phyloP scores from a whole-genome alignment of 2,329 filamentous ascomycete genomes.

The Verticillium albo-atrum region DNA sequence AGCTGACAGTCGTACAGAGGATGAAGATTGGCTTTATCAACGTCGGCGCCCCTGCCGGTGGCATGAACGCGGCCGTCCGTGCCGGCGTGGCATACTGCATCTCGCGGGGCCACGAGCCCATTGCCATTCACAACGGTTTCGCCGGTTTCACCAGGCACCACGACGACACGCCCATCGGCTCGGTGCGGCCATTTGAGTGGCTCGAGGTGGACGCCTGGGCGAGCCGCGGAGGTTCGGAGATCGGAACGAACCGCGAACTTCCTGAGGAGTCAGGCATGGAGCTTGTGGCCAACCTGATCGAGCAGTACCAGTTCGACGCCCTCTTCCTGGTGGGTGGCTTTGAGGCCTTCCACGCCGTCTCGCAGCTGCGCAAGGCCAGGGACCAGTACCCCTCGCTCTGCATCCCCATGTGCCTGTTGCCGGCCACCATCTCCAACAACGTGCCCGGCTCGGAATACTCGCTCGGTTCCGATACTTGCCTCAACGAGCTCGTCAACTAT shows the following conservation, averaged over 20 bases:
- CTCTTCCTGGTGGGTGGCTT: constrained; percentile 93
- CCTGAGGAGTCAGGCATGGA: constrained; percentile 82
- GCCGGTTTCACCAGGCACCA: constrained; percentile 91
- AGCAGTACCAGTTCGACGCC: constrained; percentile 83
- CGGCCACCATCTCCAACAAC: constrained; percentile 98
- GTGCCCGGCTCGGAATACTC: constrained; percentile 97
- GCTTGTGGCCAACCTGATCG: constrained; percentile 75
- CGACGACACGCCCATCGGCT: constrained; percentile 71
- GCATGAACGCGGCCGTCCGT: constrained; percentile 95
- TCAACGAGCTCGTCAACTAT: constrained; percentile 92
- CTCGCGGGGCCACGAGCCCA: constrained; percentile 82
- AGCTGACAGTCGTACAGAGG: constrained; percentile 42
- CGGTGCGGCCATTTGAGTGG: constrained; percentile 85
- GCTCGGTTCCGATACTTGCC: constrained; percentile 89
- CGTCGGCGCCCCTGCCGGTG: constrained; percentile 91
- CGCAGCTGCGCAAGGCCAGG: constrained; percentile 78
- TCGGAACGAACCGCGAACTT: constrained; percentile 93
- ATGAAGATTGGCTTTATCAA: constrained; percentile 96
- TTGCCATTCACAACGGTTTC: constrained; percentile 96
- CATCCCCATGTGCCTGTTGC: constrained; percentile 87
- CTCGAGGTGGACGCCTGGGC: constrained; percentile 94
- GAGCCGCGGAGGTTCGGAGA: constrained; percentile 94
- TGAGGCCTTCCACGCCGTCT: constrained; percentile 90
- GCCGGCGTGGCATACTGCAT: constrained; percentile 91
- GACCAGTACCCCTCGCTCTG: constrained; percentile 77